Base-by-base conservation (phyloP, 2,329 filamentous ascomycete genomes). In the Aspergillus sp. region DNA sequence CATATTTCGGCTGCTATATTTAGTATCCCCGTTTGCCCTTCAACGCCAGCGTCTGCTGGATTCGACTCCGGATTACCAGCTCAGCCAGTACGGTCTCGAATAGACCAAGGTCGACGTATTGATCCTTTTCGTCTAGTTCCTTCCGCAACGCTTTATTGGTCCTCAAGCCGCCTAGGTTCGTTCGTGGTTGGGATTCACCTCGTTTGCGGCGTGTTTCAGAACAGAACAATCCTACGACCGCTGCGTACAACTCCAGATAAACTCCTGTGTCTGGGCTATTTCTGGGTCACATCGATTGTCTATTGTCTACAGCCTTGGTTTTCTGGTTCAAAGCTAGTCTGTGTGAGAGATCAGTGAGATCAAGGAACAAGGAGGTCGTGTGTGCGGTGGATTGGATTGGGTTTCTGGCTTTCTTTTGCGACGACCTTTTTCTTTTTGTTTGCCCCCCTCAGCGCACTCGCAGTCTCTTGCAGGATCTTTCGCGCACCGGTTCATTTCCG, bases 1-100 rank as follows among this genome's bases (percentile, higher is more conserved):
- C 51, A 43, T 52, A 51, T 50, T 52, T 45, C 45, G 50, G 58
- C 56, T 61, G 60, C 62, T 65, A 65, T 62, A 63, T 60, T 65
- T 65, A 65, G 62, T 56, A 63, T 52, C 51, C 49, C 36, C n/a
- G 36, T 19, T 27, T 39, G 0, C 36, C 19, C 36, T 39, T 26
- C 19, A 39, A 19, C 34, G 34, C 19, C 19, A 19, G 19, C 19
- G 19, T 19, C 19, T 19, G 19, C 19, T 19, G 19, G 19, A 19
- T 19, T 19, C 19, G 19, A 19, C 19, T 1, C 19, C 19, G 19
- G 19, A 19, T 19, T 19, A 19, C 19, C 19, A 19, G 19, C 19
- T 19, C 19, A 19, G 19, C 19, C 19, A 19, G 19, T 19, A 19
- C 19, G 19, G 19, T 19, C 19, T 19, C 19, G 19, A 19, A 19